Base-by-base conservation (phyloP, 2,329 filamentous ascomycete genomes). In the Sporothrix mexicana region DNA sequence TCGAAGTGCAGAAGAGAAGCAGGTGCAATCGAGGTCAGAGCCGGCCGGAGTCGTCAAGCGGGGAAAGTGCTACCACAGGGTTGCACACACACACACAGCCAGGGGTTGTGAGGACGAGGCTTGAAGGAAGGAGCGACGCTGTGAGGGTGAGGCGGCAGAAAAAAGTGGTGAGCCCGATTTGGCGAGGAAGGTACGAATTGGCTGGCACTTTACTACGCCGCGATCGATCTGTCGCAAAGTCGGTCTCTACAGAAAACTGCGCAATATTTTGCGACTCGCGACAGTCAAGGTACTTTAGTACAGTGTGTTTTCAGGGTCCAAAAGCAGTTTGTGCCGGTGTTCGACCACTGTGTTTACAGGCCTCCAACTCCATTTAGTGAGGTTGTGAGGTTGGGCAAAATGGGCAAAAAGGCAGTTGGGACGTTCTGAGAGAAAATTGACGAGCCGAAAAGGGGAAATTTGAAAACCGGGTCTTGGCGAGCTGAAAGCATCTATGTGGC, bases 51-150 rank as follows among this genome's bases (percentile, higher is more conserved):
- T 55, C 51, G 67, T 20, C 20, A 36, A 43, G 68, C 53, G 68
- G 68, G 68, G n/a, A 70, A 45, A 47, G 9, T 59, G 53, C 68
- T 53, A 61, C 66, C 53, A 41, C 53, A 70, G 53, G 68, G 68
- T 70, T 12, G 41, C 68, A 70, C 61, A 66, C 41, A 57, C 61
- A 64, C 36, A 66, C n/a, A 64, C n/a, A 47, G 51, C 36, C 51
- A 17, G 67, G 36, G 59, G 25, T 7, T 23, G 51, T n/a, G 49
- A 41, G 10, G n/a, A 25, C 36, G 36, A 57, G 23, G 53, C 51
- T 55, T 17, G 59, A 57, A 57, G 49, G 49, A 23, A 69, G 67
- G 67, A 36, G 36, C 8, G 17, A 23, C 17, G 7, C 9, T 13
- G 17, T 23, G 41, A 66, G 45, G n/a, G 45, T n/a, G 45, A 49